phyloP scores from a whole-genome alignment of 495 filamentous ascomycete species.

The Platismatia glauca region DNA sequence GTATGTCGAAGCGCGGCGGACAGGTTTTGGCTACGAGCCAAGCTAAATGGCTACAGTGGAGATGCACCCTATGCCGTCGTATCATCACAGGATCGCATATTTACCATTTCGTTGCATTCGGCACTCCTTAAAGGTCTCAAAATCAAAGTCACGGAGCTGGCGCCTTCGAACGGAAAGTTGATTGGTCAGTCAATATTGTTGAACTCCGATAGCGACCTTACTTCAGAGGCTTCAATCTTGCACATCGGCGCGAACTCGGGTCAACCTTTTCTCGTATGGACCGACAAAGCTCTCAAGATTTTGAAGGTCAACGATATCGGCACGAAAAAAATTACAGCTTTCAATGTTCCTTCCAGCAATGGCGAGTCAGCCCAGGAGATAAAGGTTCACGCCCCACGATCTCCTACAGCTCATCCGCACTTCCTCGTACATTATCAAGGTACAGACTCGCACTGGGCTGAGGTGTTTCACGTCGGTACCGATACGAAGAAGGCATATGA shows the following conservation, averaged over 20 bases:
- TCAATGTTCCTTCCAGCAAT: slow-evolving; percentile 43
- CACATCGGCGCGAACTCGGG: slow-evolving; percentile 79
- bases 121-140: slow-evolving; percentile 56
- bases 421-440: slow-evolving; percentile 81
- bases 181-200: slow-evolving; percentile 51
- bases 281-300: slow-evolving; percentile 55
- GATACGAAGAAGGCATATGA: slow-evolving; percentile 66
- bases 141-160: slow-evolving; percentile 63
- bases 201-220: slow-evolving; percentile 64
- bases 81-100: slow-evolving; percentile 62
- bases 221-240: slow-evolving; percentile 56
- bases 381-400: slow-evolving; percentile 61
- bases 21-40: neutral
- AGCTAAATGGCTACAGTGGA: slow-evolving; percentile 37
- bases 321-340: slow-evolving; percentile 48
- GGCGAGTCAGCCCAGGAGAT: slow-evolving; percentile 57
- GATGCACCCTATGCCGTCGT: slow-evolving; percentile 73
- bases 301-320: slow-evolving; percentile 77
- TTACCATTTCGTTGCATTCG: slow-evolving; percentile 67
- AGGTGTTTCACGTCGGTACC: slow-evolving; percentile 75
- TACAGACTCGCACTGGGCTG: slow-evolving; percentile 60
- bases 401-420: slow-evolving; percentile 60
- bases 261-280: slow-evolving; percentile 73
- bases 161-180: slow-evolving; percentile 60
- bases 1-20: slow-evolving; percentile 26